These are phyloP conservation scores for Cubamyces sp. DNA, from an alignment of 768 basidiomycete genomes.

Conservation along the genomic window DNA sequence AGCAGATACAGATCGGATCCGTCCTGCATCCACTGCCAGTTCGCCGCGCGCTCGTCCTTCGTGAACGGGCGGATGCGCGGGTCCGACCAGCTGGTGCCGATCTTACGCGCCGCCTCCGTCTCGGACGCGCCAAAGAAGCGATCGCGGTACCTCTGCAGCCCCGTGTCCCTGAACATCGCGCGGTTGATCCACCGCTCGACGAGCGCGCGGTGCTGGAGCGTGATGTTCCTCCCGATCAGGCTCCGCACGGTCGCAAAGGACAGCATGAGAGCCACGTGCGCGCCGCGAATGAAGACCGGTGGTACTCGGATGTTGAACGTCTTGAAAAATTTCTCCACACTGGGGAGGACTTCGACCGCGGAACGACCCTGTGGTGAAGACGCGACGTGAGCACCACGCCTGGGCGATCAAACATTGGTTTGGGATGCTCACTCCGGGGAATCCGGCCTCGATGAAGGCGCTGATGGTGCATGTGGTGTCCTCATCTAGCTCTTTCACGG, in stretches of 20 bases:
- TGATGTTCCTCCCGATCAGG: not conserved
- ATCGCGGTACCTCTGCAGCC: slow-evolving; percentile 1
- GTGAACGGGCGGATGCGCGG: slow-evolving; percentile 20
- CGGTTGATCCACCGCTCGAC: slow-evolving; percentile 8
- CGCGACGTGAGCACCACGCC: too few species aligned
- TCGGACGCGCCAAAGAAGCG: slow-evolving; percentile 10
- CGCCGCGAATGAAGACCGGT: slow-evolving; percentile 3
- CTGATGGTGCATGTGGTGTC: not conserved
- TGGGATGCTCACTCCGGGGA: not conserved
- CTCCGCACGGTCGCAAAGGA: slow-evolving; percentile 2
- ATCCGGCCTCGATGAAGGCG: slow-evolving; percentile 15
- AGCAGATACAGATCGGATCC: slow-evolving; percentile 15
- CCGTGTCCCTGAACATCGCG: not conserved
- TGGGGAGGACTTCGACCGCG: not conserved
- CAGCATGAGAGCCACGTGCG: not conserved
- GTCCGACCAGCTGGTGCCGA: slow-evolving; percentile 17
- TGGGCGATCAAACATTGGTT: not conserved
- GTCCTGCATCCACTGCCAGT: slow-evolving; percentile 1
- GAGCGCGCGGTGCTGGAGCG: not conserved
- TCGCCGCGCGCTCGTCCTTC: slow-evolving; percentile 11
- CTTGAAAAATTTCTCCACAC: not conserved
- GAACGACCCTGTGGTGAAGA: not conserved
- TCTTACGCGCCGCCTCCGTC: not conserved
- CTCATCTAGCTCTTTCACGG: slow-evolving; percentile 29
- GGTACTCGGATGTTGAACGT: not conserved